phyloP scores from a whole-genome alignment of 306 rosid species.

The Myrica gale region DNA sequence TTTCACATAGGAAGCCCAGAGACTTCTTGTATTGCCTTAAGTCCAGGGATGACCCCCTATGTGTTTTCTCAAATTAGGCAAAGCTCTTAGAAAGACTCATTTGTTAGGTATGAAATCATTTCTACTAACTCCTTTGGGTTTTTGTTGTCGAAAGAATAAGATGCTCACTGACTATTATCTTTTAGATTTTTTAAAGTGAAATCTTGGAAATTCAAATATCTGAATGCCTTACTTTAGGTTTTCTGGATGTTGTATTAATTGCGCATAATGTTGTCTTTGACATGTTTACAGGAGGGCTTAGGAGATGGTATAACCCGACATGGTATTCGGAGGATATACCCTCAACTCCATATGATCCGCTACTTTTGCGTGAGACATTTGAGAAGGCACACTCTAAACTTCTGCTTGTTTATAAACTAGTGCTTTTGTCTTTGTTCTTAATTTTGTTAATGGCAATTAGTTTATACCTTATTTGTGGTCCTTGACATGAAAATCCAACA shows the following conservation, averaged over 20 bases:
- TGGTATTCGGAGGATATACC: conserved; percentile 79
- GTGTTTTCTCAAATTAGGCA: background rate
- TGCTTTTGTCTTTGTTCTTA: conserved; percentile 1
- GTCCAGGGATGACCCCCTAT: no score
- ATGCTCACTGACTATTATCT: background rate
- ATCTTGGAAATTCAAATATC: background rate
- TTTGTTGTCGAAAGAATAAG: background rate
- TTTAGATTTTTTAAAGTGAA: background rate
- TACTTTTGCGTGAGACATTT: conserved; percentile 63
- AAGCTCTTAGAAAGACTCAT: background rate
- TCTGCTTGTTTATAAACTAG: conserved; percentile 1
- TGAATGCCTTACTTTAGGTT: background rate
- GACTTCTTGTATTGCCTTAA: no score
- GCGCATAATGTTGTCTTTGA: conserved; percentile 17
- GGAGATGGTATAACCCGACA: conserved; percentile 95
- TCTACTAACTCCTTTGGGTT: background rate
- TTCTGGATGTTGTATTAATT: background rate
- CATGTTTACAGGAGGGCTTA: conserved; percentile 62
- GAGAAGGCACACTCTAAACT: conserved; percentile 60
- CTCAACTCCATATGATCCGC: conserved; percentile 66
- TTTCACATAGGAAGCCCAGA: conserved; percentile 5
- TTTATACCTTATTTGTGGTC: background rate
- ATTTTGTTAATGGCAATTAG: background rate
- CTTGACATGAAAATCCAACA: background rate
- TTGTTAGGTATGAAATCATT: conserved; percentile 7